These are phyloP conservation scores for Isabelozyma heimii DNA, from an alignment of 805 yeast genomes.

Conservation along the genomic window DNA sequence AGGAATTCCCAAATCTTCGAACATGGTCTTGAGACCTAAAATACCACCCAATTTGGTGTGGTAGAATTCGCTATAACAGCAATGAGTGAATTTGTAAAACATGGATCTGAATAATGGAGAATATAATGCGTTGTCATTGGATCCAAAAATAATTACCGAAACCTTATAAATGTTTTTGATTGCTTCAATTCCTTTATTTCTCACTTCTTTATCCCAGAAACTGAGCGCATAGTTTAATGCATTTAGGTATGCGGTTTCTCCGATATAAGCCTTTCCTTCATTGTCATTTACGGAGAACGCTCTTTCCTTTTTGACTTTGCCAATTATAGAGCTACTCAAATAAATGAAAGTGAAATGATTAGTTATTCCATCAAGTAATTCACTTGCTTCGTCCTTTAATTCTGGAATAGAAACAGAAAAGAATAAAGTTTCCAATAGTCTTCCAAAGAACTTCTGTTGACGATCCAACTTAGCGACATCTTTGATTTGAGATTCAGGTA, in stretches of 20 bases:
- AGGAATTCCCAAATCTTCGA: constrained; percentile 67
- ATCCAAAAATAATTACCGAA: constrained; percentile 66
- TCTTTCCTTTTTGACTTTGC: constrained; percentile 63
- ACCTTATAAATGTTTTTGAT: constrained; percentile 60
- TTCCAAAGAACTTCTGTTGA: constrained; percentile 64
- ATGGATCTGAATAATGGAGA: constrained; percentile 75
- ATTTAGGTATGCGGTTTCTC: constrained; percentile 66
- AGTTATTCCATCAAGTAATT: constrained; percentile 61
- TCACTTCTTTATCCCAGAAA: constrained; percentile 66
- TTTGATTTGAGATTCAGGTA: constrained; percentile 42
- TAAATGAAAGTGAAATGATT: constrained; percentile 79
- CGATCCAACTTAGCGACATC: constrained; percentile 50
- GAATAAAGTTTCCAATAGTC: constrained; percentile 68
- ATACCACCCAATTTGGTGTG: constrained; percentile 88
- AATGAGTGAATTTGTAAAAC: constrained; percentile 81
- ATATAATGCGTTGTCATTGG: constrained; percentile 58
- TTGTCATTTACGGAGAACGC: constrained; percentile 73
- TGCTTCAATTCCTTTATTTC: constrained; percentile 67
- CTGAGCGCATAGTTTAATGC: constrained; percentile 81
- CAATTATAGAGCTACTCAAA: constrained; percentile 68
- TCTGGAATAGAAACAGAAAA: constrained; percentile 75
- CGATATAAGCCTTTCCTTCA: constrained; percentile 71
- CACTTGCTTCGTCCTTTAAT: constrained; percentile 62
- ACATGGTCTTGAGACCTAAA: constrained; percentile 71
- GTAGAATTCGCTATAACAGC: constrained; percentile 87